phyloP scores from a whole-genome alignment of 768 basidiomycete species.

The Rickenella mellea region DNA sequence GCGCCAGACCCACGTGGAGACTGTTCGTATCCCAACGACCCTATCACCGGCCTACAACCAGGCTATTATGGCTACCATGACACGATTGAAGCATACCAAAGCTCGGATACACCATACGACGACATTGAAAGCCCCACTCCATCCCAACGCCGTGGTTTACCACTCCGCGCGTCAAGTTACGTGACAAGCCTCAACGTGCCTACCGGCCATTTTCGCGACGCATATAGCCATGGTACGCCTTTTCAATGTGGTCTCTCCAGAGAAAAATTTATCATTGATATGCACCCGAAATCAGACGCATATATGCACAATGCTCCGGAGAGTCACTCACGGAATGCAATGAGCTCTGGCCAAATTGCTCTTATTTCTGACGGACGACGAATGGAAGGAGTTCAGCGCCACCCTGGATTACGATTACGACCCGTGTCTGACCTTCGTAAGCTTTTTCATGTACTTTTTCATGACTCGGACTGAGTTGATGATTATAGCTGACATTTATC shows the following conservation, averaged over 20 bases:
- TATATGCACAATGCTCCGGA: neutral
- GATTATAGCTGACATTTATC: constrained; percentile 68
- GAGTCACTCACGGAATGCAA: constrained; percentile 1
- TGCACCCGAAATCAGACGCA: neutral
- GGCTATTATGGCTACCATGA: no score
- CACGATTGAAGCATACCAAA: no score
- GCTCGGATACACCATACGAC: no score
- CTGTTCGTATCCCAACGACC: no score
- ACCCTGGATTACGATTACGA: constrained; percentile 42
- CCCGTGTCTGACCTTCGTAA: constrained; percentile 68
- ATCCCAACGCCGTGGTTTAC: no score
- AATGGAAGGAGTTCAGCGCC: constrained; percentile 21
- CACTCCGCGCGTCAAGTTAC: no score
- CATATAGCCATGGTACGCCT: no score
- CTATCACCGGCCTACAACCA: no score
- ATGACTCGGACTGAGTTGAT: neutral
- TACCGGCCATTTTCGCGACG: no score
- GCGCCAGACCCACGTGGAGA: no score
- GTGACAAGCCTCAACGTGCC: no score
- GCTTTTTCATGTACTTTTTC: constrained; percentile 15
- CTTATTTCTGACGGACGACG: neutral
- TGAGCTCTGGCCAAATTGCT: neutral
- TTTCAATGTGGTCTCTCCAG: neutral
- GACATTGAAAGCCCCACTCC: no score
- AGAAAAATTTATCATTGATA: neutral